Conservation (phyloP, 1,284 basidiomycete genomes). For the Leccinum fuscescens region DNA sequence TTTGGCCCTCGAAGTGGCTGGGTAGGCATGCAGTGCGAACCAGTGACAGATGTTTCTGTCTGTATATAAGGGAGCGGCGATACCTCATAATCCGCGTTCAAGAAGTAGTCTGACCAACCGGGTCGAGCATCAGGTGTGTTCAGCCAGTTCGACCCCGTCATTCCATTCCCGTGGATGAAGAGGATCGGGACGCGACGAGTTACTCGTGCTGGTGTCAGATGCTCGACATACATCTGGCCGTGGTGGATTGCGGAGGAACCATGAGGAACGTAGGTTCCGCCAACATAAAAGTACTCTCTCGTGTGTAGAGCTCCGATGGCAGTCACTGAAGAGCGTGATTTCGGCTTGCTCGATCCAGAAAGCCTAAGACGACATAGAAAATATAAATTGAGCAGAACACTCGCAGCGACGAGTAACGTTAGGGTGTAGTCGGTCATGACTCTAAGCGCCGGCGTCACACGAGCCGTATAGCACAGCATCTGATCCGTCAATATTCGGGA, state of each 20-base stretch:
- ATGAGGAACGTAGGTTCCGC: constrained; percentile 36
- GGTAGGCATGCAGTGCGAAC: constrained; percentile 36
- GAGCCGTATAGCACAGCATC: background rate
- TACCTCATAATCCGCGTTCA: constrained; percentile 47
- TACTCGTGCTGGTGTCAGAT: constrained; percentile 38
- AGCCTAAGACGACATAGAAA: constrained; percentile 14
- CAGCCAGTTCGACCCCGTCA: constrained; percentile 49
- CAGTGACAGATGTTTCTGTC: constrained; percentile 43
- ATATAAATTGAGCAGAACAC: constrained; percentile 21
- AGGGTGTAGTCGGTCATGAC: constrained; percentile 2
- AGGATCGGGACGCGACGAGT: constrained; percentile 41
- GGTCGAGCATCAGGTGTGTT: constrained; percentile 49
- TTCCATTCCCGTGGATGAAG: constrained; percentile 47
- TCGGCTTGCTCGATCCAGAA: constrained; percentile 3
- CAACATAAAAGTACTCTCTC: constrained; percentile 46
- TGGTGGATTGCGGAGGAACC: constrained; percentile 36
- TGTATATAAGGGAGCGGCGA: background rate
- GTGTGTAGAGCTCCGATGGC: constrained; percentile 34
- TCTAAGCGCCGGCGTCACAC: no score
- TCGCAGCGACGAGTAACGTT: constrained; percentile 13
- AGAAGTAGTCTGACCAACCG: constrained; percentile 51
- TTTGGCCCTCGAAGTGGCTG: constrained; percentile 13
- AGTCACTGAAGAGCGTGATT: background rate
- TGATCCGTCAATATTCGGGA: background rate
- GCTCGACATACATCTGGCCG: constrained; percentile 51